Evolutionary conservation across 2,329 filamentous ascomycete species (phyloP).

Genomic region (Alternaria arbusti): DNA sequence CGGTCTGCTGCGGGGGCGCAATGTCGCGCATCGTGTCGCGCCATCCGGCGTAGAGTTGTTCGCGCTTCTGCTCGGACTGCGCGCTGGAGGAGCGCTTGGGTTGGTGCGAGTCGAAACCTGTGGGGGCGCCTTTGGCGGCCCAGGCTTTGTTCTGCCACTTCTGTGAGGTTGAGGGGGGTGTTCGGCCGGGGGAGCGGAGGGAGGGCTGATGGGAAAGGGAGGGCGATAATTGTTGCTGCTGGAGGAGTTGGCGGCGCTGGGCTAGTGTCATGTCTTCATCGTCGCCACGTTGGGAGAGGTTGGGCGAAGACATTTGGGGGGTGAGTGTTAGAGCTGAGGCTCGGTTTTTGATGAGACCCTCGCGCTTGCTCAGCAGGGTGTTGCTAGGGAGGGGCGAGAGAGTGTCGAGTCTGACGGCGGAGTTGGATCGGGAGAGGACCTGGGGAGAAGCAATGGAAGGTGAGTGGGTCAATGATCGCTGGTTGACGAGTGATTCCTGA

Average conservation of each 20-base stretch:
- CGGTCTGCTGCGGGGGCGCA: constrained; percentile 21
- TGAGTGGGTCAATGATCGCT: constrained; percentile 22
- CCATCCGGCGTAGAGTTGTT: constrained; percentile 45
- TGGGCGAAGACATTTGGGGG: constrained; percentile 35
- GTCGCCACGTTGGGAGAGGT: constrained; percentile 30
- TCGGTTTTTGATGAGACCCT: constrained; percentile 56
- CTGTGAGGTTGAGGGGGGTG: constrained; percentile 36
- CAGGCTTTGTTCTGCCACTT: constrained; percentile 40
- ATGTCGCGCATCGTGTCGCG: constrained; percentile 41
- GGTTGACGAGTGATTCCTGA: constrained; percentile 25
- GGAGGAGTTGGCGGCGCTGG: constrained; percentile 59
- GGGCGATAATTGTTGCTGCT: constrained; percentile 32
- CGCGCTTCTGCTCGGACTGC: constrained; percentile 39
- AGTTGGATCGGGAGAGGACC: constrained; percentile 31
- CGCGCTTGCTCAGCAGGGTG: constrained; percentile 63
- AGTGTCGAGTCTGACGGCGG: constrained; percentile 17
- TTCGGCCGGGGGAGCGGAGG: constrained; percentile 14
- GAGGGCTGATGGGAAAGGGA: constrained; percentile 18
- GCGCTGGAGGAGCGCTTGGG: constrained; percentile 37
- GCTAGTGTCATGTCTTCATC: constrained; percentile 75
- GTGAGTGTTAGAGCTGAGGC: constrained; percentile 49
- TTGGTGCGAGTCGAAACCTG: constrained; percentile 49
- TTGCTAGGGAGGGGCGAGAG: constrained; percentile 41
- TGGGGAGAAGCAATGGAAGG: constrained; percentile 21
- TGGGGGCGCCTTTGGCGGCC: constrained; percentile 26